Base-by-base conservation (phyloP, 305 asterid genomes). In the Petunia hybrid region DNA sequence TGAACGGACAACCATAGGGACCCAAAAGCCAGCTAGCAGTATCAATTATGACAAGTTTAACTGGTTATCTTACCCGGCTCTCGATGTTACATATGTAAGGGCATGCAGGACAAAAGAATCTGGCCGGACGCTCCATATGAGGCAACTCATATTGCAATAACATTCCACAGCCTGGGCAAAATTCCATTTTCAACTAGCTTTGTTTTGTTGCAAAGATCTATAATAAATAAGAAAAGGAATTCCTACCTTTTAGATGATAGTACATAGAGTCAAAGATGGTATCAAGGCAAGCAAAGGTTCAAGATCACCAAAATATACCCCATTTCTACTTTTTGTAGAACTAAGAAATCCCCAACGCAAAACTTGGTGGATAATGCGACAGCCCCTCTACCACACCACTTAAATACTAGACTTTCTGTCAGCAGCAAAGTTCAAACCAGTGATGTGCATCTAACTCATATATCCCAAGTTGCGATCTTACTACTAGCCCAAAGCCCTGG, bases 141-240 rank as follows among this genome's bases (percentile, higher is more conserved):
- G 95, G 93, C 87, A 90, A 68, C 80, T 88, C 92, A 83, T 85
- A 93, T 76, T 87, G 95, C 87, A 92, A 62, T 87, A 91, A 83
- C 69, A 67, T 90, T 61, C 85, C 93, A 67, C 98, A 94, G 77
- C 79, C 83, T 71, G 97, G 97, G 87, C 97, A 92, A 86, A 92
- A 89, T 85, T 94, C 94, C 98, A 92, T 94, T 71, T 74, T 64
- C 64, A 13, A 4, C 78, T 51, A 73, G 46, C 5, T 36, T 73
- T 51, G 14, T 36, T 51, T 51, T 7, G 8, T 36, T 36, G 78
- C 5, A 14, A 73, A 73, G 36, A 6, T 46, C 63, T 73, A 73
- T 9, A 8, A 9, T 53, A 51, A 12, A 35, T 6, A 71, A 36
- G 51, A 7, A 51, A 36, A 73, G 51, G 3, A 35, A 14, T 13